phyloP scores from a whole-genome alignment of 1,139 yeast species.

The Debaryomyces subglobosus region DNA sequence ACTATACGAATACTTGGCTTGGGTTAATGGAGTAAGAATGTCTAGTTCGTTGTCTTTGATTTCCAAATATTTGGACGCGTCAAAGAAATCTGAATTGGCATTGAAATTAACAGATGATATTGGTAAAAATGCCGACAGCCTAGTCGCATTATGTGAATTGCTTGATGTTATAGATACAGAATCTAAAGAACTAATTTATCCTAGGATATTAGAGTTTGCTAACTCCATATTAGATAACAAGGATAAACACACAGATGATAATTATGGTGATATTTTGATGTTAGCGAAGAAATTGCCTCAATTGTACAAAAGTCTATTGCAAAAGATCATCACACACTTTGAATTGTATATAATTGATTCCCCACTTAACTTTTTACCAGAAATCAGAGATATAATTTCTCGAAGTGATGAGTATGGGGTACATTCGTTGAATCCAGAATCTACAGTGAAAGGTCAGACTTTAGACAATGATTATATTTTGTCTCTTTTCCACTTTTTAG shows the following conservation, averaged over 20 bases:
- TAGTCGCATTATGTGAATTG: conserved; percentile 38
- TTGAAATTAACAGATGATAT: conserved; percentile 23
- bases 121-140: conserved; percentile 19
- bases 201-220: conserved; percentile 25
- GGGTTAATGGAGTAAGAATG: conserved; percentile 9
- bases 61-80: conserved; percentile 31
- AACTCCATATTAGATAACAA: conserved; percentile 10
- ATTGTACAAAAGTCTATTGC: conserved; percentile 22
- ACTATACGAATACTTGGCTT: not conserved
- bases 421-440: not conserved
- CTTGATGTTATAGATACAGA: conserved; percentile 29
- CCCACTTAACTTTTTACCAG: conserved; percentile 26
- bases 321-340: conserved; percentile 17
- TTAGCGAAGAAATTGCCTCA: conserved; percentile 22
- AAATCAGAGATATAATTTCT: conserved; percentile 14
- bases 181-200: conserved; percentile 22
- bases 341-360: conserved; percentile 17
- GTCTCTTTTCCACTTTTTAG: conserved; percentile 19
- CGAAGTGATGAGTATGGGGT: not conserved
- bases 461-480: conserved; percentile 4
- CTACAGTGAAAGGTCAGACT: not conserved
- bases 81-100: conserved; percentile 30
- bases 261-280: conserved; percentile 19
- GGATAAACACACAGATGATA: conserved; percentile 6
- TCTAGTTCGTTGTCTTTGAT: conserved; percentile 27